Percentiles rank a stretch among this genome's conserved stretches.
Evolutionary conservation across 2,329 filamentous ascomycete species (phyloP).

Genomic region (Ophiostoma ulmi): DNA sequence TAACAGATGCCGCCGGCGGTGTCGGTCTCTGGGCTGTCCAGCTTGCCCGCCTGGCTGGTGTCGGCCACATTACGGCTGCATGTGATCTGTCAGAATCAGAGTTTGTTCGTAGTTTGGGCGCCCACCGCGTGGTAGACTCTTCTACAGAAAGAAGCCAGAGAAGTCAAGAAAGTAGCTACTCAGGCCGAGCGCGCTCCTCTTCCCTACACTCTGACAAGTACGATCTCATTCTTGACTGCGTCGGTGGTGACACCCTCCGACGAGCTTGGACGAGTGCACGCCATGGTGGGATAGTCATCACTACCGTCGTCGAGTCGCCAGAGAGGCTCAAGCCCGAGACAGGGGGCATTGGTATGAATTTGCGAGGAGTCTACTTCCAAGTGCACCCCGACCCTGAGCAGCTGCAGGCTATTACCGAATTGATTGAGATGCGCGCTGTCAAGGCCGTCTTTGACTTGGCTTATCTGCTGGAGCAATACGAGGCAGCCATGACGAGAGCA

Average conservation of each 20-base stretch:
- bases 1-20: not conserved
- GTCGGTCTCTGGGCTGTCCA: not conserved
- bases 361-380: not conserved
- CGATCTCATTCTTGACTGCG: not conserved
- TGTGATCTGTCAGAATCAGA: not conserved
- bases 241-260: not conserved
- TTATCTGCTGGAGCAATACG: not conserved
- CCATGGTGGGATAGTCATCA: not conserved
- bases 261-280: not conserved
- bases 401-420: not conserved
- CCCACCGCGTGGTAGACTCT: not conserved
- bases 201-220: not conserved
- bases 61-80: not conserved
- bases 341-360: not conserved
- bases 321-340: not conserved
- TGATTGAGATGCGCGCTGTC: not conserved
- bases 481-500: not conserved
- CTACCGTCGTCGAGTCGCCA: not conserved
- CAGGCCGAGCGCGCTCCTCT: not conserved
- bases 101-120: not conserved
- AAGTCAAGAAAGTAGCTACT: not conserved
- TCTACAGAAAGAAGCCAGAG: not conserved
- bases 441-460: not conserved
- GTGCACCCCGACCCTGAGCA: not conserved
- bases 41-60: not conserved